Percentiles rank a stretch among this genome's conserved stretches.
Evolutionary conservation across 306 rosid genomes (phyloP).

Genomic region (Amphicarpaea edgeworthii): DNA sequence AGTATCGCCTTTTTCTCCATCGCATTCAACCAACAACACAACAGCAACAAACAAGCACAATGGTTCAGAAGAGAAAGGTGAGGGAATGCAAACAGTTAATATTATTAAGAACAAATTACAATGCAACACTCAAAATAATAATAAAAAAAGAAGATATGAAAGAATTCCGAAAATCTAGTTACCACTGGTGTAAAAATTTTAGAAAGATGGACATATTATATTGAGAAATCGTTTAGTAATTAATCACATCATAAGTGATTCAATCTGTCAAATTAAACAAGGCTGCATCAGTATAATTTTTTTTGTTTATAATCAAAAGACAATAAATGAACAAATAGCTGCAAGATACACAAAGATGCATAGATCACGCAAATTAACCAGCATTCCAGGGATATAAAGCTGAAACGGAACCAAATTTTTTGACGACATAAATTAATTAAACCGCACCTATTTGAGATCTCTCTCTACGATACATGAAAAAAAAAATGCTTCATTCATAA

Average conservation of each 20-base stretch:
- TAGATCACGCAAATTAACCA: background rate
- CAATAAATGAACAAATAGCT: constrained; percentile 5
- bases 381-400: constrained; percentile 18
- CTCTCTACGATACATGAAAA: background rate
- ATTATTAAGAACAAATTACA: background rate
- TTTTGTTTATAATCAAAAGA: background rate
- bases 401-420: background rate
- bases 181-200: background rate
- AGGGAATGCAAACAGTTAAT: background rate
- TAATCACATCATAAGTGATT: background rate
- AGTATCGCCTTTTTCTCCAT: background rate
- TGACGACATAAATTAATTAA: background rate
- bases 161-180: background rate
- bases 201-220: constrained; percentile 2
- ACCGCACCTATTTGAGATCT: constrained; percentile 23
- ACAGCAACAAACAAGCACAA: background rate
- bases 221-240: background rate
- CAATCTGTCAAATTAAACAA: too few relatives aligned
- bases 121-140: background rate
- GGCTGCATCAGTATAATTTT: background rate
- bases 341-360: constrained; percentile 24
- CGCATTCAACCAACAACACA: constrained; percentile 21
- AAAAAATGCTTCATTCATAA: background rate
- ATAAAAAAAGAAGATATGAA: background rate
- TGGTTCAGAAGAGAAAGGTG: background rate